Evolutionary conservation across 164 flowering plant genomes (phyloP), one percentile per base, ranked within the genome.

Genomic region (Aristolochia contorta): DNA sequence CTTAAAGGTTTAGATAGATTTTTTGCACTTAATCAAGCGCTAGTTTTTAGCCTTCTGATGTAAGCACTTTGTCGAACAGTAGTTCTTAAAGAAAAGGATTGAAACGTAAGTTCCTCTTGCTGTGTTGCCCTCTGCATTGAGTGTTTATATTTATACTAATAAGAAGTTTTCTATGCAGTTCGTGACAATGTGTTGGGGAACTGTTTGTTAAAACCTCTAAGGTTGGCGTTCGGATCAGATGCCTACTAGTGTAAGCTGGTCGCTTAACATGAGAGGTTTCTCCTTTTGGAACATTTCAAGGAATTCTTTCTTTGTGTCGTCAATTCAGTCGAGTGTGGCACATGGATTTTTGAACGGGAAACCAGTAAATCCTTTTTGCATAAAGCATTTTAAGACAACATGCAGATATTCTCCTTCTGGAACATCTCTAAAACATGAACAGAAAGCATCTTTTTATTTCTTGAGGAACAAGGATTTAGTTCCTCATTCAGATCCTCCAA

Each of bases 401-500:
- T 76, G 74, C 56, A 79, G 69, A 24, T 58, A 82, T 19, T 67
- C 87, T 19, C 54, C 68, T 60, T 79, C 91, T 66, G 82, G 82
- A 15, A 48, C 61, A 41, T 18, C 77, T 49, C 41, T 75, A 56
- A 71, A 19, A 27, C 70, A n/a, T 58, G 70, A 69, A 64, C 78
- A 71, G 16, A 76, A 74, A 47, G 41, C 46, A 25, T 57, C 77
- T 75, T 37, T 77, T 2, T 59, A 61, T 21, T 68, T 61, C 63
- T 72, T 77, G 50, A 82, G 76, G 71, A 82, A 78, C 60, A 86
- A 78, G 78, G 82, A 78, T 69, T 18, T 80, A 57, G 72, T 85
- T 70, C 98, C 98, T 64, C 74, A 80, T 66, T 69, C 95, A 45
- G 88, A 83, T 57, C 93, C 98, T 64, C 98, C 98, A 13, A 75